These are phyloP conservation scores for Ammopiptanthus mongolicus DNA, from an alignment of 306 rosid genomes.

Conservation along the genomic window DNA sequence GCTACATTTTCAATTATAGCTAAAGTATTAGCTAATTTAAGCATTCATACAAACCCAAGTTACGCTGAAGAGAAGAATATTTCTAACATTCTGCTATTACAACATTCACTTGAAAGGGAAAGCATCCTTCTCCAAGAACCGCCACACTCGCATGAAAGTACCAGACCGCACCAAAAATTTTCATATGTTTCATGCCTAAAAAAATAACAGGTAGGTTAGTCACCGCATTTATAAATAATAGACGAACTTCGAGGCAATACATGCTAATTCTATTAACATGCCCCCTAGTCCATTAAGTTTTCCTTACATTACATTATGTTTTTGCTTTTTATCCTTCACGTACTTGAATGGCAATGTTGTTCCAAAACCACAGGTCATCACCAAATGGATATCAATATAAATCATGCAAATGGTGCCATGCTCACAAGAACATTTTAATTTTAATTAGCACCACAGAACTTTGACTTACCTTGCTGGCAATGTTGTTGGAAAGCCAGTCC, in stretches of 20 bases:
- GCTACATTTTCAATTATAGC: constrained; percentile 37
- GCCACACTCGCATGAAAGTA: constrained; percentile 24
- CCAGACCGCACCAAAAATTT: constrained; percentile 27
- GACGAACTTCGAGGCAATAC: background rate
- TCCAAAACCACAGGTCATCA: background rate
- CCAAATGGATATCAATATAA: background rate
- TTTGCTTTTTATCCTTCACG: background rate
- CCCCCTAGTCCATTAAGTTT: background rate
- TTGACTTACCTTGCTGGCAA: constrained; percentile 77
- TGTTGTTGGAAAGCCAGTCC: constrained; percentile 94
- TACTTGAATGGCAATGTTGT: background rate
- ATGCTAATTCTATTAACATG: background rate
- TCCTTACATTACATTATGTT: background rate
- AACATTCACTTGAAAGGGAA: constrained; percentile 40
- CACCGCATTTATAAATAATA: background rate
- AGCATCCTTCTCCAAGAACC: constrained; percentile 38
- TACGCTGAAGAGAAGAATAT: constrained; percentile 18
- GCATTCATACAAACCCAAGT: constrained; percentile 47
- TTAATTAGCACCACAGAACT: constrained; percentile 12
- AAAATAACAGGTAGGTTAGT: constrained; percentile 8
- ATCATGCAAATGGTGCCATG: background rate
- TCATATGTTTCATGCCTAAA: constrained; percentile 50
- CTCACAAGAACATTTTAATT: background rate
- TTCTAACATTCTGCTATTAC: constrained; percentile 47
- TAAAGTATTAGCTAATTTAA: constrained; percentile 51